Evolutionary conservation across 1,139 yeast species (phyloP), one percentile per base, ranked within the genome.

Genomic region (Pichia sp.): DNA sequence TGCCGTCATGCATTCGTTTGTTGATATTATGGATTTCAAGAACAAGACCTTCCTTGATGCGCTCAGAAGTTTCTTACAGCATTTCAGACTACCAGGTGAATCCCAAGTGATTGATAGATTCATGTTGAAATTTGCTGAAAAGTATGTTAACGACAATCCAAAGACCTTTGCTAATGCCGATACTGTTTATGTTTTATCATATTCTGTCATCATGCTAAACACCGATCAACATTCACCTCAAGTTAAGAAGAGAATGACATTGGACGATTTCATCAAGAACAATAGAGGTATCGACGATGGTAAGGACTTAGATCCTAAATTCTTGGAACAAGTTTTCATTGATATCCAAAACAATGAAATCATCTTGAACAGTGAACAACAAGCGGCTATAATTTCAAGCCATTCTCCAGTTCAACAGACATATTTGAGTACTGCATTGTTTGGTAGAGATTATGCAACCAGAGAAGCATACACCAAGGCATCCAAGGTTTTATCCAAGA

Each of bases 51-150:
- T 94, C 2, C 99, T 94, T 66, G 98, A 93, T 65, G 97, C 97
- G 0, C 72, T 94, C 49, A 76, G 99, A 58, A 76, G 88, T 45
- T 67, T 94, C 53, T 72, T 94, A 56, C 85, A 88, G 46, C 77
- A 87, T 15, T 93, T 94, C 62, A 79, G 99, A 65, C 74, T 94
- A 47, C 99, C 99, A 0, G 99, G 99, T 44, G 99, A 94, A 67
- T 84, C 97, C 0, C 98, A 90, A 61, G 96, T 89, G 63, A 93
- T 94, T 63, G 98, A 91, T 65, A 77, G 96, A 60, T 79, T 93
- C 18, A 87, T 94, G 37, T 97, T 91, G 60, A 74, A 80, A 19
- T 93, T 94, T 67, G 91, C 96, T 5, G 83, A 81, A 40, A 79
- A 85, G 54, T 94, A 89, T 66, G 86, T 86, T 8, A 70, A 39